Conservation (phyloP, 768 basidiomycete genomes). For the Collybiopsis luxurians region DNA sequence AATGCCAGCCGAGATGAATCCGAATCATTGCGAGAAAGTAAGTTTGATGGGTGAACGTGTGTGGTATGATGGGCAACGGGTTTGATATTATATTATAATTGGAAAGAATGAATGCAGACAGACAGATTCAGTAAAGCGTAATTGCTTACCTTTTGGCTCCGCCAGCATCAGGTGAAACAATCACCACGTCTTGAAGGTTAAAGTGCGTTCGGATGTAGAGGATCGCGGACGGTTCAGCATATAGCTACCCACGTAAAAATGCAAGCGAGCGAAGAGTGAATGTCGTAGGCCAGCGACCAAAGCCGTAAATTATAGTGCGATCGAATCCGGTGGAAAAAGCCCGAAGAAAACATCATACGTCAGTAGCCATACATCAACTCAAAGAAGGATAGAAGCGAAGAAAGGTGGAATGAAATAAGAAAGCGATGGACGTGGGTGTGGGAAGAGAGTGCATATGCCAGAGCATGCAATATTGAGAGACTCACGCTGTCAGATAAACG, state of each 20-base stretch:
- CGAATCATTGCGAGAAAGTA: constrained; percentile 9
- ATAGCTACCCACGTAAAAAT: constrained; percentile 52
- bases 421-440: background rate
- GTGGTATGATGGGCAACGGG: background rate
- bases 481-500: constrained; percentile 42
- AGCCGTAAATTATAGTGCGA: too few relatives aligned
- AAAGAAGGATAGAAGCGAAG: constrained; percentile 16
- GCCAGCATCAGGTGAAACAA: constrained; percentile 97
- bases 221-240: constrained; percentile 93
- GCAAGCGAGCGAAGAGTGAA: constrained; percentile 11
- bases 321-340: too few relatives aligned
- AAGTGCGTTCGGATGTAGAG: constrained; percentile 94
- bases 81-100: background rate
- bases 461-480: constrained; percentile 15
- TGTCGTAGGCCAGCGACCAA: too few relatives aligned
- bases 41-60: constrained; percentile 1
- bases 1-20: background rate
- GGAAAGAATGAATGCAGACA: background rate
- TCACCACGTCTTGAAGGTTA: constrained; percentile 80
- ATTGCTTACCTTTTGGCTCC: constrained; percentile 87
- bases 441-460: too few relatives aligned
- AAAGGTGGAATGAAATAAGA: background rate
- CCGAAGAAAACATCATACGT: too few relatives aligned
- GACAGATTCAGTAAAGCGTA: too few relatives aligned
- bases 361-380: too few relatives aligned